Evolutionary conservation across 257 asterid genomes (phyloP).

Genomic region (Lycium ferocissimum): DNA sequence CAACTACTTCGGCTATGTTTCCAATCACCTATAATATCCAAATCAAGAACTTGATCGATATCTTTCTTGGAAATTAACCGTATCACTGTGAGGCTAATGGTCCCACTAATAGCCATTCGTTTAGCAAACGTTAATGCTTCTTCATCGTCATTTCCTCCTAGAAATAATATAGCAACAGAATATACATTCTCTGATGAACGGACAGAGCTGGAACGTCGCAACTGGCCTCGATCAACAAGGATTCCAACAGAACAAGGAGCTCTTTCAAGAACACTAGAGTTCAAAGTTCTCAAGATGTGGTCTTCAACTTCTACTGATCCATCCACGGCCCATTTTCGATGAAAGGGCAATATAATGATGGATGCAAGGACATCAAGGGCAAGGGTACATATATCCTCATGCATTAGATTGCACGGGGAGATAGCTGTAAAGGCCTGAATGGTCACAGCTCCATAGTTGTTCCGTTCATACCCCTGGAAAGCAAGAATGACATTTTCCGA

Average conservation of each 20-base stretch:
- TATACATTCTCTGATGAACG: constrained; percentile 12
- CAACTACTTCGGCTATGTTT: constrained; percentile 32
- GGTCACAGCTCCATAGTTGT: constrained; percentile 34
- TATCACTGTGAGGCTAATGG: constrained; percentile 25
- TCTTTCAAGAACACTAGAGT: constrained; percentile 33
- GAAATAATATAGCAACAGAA: constrained; percentile 26
- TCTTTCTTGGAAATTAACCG: not conserved
- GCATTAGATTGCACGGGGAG: constrained; percentile 42
- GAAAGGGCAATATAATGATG: too few species aligned
- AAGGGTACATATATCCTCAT: constrained; percentile 44
- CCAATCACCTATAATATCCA: constrained; percentile 28
- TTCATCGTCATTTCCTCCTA: constrained; percentile 41
- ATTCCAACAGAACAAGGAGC: constrained; percentile 45
- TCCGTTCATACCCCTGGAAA: constrained; percentile 37
- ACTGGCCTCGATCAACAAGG: constrained; percentile 37
- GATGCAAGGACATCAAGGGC: constrained; percentile 39
- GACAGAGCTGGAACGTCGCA: constrained; percentile 22
- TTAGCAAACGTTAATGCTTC: constrained; percentile 37
- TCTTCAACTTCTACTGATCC: constrained; percentile 41
- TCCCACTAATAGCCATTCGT: constrained; percentile 34
- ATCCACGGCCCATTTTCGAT: not conserved
- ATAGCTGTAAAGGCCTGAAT: constrained; percentile 38
- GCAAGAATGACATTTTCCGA: constrained; percentile 39
- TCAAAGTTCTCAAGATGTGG: constrained; percentile 33
- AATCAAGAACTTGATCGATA: constrained; percentile 27